phyloP scores from a whole-genome alignment of 225 moss, liverwort and hornwort species.

The Neckera pumila region DNA sequence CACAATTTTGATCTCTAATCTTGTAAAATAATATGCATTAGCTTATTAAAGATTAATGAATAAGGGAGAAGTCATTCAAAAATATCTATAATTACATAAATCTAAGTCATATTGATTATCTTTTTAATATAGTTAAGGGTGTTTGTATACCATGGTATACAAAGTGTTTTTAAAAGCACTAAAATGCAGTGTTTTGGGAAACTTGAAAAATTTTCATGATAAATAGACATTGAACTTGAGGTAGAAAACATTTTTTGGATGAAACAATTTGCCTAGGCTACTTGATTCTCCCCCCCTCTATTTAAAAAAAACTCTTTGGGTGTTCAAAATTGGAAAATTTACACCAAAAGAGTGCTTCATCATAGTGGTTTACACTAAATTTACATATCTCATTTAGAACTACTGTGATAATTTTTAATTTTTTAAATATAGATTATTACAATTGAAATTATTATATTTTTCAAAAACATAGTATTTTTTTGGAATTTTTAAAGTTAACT shows the following conservation, averaged over 20 bases:
- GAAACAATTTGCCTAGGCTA: neutral
- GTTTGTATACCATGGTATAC: fast-evolving
- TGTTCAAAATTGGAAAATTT: neutral
- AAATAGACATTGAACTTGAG: neutral
- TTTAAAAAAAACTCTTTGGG: fast-evolving
- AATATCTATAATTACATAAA: neutral
- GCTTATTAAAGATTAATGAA: neutral
- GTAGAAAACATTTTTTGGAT: fast-evolving
- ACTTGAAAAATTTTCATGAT: fast-evolving
- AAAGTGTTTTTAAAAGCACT: neutral
- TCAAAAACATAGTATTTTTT: neutral
- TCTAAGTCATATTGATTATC: neutral
- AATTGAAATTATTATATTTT: neutral
- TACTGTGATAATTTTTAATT: fast-evolving
- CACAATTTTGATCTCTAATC: neutral
- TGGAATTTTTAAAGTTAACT: too few relatives aligned
- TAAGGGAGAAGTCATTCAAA: too few relatives aligned
- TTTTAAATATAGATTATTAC: too few relatives aligned
- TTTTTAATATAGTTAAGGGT: neutral
- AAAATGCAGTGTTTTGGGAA: fast-evolving
- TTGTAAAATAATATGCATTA: neutral
- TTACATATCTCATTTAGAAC: neutral
- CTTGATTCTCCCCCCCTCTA: fast-evolving
- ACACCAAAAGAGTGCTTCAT: fast-evolving
- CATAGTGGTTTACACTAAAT: fast-evolving